These are phyloP conservation scores for Goffeauzyma gilvescens DNA, from an alignment of 768 basidiomycete species.

Conservation along the genomic window DNA sequence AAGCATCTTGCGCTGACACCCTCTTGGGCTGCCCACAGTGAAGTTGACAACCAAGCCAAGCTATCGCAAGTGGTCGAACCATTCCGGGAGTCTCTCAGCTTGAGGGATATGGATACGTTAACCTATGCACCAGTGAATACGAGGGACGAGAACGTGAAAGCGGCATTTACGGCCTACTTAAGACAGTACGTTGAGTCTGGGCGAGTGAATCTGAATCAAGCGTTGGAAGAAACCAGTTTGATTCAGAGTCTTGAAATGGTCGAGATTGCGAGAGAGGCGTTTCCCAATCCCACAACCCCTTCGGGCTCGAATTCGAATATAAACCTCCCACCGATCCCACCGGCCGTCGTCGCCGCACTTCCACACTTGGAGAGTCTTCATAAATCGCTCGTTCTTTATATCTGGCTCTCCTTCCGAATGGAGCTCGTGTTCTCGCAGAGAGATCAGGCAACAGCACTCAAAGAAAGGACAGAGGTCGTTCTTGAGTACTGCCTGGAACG, in stretches of 20 bases:
- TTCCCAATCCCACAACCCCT: constrained; percentile 15
- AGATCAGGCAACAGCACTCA: constrained; percentile 39
- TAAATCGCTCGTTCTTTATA: constrained; percentile 53
- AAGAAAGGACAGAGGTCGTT: constrained; percentile 45
- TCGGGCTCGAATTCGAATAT: constrained; percentile 7
- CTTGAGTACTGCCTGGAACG: constrained; percentile 42
- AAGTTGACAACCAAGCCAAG: constrained; percentile 4
- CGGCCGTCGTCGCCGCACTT: constrained; percentile 17
- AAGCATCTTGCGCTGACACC: constrained; percentile 22
- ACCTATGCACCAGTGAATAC: constrained; percentile 30
- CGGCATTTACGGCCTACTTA: constrained; percentile 33
- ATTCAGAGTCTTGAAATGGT: constrained; percentile 36
- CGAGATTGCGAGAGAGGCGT: constrained; percentile 31
- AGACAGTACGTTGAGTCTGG: constrained; percentile 34
- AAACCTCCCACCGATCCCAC: constrained; percentile 12
- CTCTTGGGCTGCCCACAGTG: constrained; percentile 18
- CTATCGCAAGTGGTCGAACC: constrained; percentile 27
- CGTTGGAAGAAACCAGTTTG: constrained; percentile 34
- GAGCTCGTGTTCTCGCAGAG: constrained; percentile 49
- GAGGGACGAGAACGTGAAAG: constrained; percentile 23
- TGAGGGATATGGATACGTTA: constrained; percentile 30
- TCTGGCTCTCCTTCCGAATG: constrained; percentile 64
- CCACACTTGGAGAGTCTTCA: constrained; percentile 52
- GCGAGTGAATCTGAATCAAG: constrained; percentile 35
- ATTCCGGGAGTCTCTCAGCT: constrained; percentile 19